Percentiles rank a stretch among this genome's conserved stretches.
phyloP scores from a whole-genome alignment of 2,329 filamentous ascomycete genomes.

The Fusarium armeniacum region DNA sequence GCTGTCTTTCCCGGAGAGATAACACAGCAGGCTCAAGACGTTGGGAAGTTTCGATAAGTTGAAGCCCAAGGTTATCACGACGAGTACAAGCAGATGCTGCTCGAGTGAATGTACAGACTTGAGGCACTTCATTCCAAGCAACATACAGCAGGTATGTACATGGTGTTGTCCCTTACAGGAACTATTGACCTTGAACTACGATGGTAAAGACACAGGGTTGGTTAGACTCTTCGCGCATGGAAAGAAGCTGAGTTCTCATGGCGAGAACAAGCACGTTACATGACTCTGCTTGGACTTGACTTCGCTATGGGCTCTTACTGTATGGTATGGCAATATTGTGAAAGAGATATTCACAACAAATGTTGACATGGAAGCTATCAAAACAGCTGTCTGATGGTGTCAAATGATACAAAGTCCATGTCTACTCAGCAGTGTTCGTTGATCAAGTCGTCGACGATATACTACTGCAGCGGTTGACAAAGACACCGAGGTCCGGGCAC shows the following conservation, averaged over 20 bases:
- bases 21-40: slow-evolving; percentile 87
- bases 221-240: background rate
- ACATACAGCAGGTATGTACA: background rate
- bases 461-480: background rate
- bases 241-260: background rate
- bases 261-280: background rate
- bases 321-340: background rate
- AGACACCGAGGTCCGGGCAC: background rate
- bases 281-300: background rate
- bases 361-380: background rate
- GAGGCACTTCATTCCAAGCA: background rate
- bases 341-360: background rate
- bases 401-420: background rate
- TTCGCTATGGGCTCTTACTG: background rate
- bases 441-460: background rate
- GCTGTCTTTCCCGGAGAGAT: slow-evolving; percentile 86
- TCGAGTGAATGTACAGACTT: background rate
- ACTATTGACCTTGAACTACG: background rate
- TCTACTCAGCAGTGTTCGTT: background rate
- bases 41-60: slow-evolving; percentile 76
- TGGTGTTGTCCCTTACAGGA: background rate
- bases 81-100: background rate
- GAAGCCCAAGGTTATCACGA: slow-evolving; percentile 70
- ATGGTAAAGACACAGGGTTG: background rate
- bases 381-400: background rate